Percentiles rank a stretch among this genome's conserved stretches.
Evolutionary conservation across 768 basidiomycete genomes (phyloP).

Genomic region (Phaeotremella fagi): DNA sequence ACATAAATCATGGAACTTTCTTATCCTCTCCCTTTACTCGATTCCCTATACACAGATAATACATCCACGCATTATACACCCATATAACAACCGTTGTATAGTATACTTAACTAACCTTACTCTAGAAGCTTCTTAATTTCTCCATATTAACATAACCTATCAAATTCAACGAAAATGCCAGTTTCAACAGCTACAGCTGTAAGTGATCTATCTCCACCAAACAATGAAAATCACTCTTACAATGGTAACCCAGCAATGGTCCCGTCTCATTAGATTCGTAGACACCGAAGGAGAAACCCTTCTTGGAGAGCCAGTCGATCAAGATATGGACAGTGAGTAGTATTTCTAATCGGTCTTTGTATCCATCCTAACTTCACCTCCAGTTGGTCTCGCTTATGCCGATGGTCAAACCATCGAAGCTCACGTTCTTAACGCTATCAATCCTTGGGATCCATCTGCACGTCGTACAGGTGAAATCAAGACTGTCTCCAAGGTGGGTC

Average conservation of each 20-base stretch:
- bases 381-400: conserved; percentile 6
- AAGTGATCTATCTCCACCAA: too few species aligned
- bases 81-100: too few species aligned
- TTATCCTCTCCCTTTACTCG: too few species aligned
- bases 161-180: too few species aligned
- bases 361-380: neutral
- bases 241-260: conserved; percentile 4
- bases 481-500: conserved; percentile 7
- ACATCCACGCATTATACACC: too few species aligned
- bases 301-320: conserved; percentile 28
- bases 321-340: conserved; percentile 16
- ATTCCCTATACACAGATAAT: too few species aligned
- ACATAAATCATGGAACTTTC: too few species aligned
- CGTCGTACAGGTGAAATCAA: neutral
- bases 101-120: too few species aligned
- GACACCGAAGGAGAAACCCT: conserved; percentile 14
- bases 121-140: too few species aligned
- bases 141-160: too few species aligned
- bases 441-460: conserved; percentile 3
- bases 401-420: neutral
- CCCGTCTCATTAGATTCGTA: conserved; percentile 11
- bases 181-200: too few species aligned
- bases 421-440: conserved; percentile 3
- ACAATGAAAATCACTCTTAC: too few species aligned
- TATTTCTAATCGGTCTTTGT: neutral